These are phyloP conservation scores for Ceratocystis albifundus DNA, from an alignment of 2,329 filamentous ascomycete species.

Conservation along the genomic window DNA sequence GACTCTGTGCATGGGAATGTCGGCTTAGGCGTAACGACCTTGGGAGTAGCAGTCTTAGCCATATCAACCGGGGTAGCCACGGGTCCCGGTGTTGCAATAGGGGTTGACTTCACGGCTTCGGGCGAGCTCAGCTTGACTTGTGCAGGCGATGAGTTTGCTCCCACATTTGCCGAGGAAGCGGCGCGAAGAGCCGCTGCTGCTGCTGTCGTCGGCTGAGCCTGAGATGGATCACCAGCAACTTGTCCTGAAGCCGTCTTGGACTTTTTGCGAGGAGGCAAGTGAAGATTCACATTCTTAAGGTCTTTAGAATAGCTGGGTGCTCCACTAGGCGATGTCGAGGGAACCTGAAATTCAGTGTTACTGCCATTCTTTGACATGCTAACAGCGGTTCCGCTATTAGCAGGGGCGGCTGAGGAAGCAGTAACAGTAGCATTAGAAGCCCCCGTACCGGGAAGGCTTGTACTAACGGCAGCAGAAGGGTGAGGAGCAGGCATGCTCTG, in stretches of 20 bases:
- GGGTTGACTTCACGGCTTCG: conserved; percentile 23
- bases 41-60: conserved; percentile 27
- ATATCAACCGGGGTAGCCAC: conserved; percentile 20
- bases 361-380: conserved; percentile 9
- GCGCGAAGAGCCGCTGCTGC: not conserved
- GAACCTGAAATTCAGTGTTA: conserved; percentile 11
- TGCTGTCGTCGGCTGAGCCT: not conserved
- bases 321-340: conserved; percentile 46
- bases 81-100: conserved; percentile 19
- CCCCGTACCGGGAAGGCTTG: not conserved
- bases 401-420: not conserved
- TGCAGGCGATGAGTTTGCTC: conserved; percentile 14
- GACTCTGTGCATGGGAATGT: conserved; percentile 42
- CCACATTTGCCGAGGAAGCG: not conserved
- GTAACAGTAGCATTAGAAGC: not conserved
- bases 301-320: conserved; percentile 39
- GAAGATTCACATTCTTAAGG: conserved; percentile 44
- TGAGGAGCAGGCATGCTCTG: not conserved
- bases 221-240: not conserved
- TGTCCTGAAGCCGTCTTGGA: conserved; percentile 32
- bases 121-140: conserved; percentile 15
- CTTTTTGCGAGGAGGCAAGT: conserved; percentile 47
- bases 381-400: not conserved
- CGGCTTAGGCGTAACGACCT: conserved; percentile 30
- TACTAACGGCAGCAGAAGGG: not conserved